Percentiles rank a stretch among this genome's conserved stretches.
Evolutionary conservation across 2,329 filamentous ascomycete species (phyloP).

Genomic region (Penicillium expansum): DNA sequence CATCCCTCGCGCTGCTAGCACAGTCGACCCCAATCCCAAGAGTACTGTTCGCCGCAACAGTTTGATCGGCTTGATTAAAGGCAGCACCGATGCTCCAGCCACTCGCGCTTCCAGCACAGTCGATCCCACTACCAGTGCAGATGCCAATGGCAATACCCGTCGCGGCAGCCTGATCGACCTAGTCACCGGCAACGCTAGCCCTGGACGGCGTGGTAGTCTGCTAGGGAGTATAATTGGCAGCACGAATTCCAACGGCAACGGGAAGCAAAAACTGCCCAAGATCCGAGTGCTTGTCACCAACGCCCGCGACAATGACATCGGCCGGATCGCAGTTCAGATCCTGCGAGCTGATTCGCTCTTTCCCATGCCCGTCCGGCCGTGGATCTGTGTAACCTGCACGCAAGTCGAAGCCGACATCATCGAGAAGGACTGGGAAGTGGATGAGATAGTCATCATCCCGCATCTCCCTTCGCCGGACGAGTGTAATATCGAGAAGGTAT

Average conservation of each 20-base stretch:
- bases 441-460: constrained; percentile 35
- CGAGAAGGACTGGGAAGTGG: constrained; percentile 29
- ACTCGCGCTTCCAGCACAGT: background rate
- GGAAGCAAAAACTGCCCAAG: constrained; percentile 6
- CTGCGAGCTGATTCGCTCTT: constrained; percentile 37
- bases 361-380: constrained; percentile 25
- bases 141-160: background rate
- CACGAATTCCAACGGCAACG: background rate
- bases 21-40: constrained; percentile 1
- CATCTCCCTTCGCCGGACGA: constrained; percentile 24
- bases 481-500: constrained; percentile 33
- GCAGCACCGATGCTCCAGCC: background rate
- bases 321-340: constrained; percentile 38
- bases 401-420: constrained; percentile 28
- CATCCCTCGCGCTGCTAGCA: background rate
- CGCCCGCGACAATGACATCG: constrained; percentile 37
- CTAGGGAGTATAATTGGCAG: background rate
- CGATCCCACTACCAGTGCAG: background rate
- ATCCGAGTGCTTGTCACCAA: constrained; percentile 42
- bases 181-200: constrained; percentile 6
- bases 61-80: constrained; percentile 1
- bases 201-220: background rate
- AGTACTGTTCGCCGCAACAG: constrained; percentile 3
- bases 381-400: constrained; percentile 40
- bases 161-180: background rate